Base-by-base conservation (phyloP, 2,329 filamentous ascomycete genomes). In the Purpureocillium takamizusanense region DNA sequence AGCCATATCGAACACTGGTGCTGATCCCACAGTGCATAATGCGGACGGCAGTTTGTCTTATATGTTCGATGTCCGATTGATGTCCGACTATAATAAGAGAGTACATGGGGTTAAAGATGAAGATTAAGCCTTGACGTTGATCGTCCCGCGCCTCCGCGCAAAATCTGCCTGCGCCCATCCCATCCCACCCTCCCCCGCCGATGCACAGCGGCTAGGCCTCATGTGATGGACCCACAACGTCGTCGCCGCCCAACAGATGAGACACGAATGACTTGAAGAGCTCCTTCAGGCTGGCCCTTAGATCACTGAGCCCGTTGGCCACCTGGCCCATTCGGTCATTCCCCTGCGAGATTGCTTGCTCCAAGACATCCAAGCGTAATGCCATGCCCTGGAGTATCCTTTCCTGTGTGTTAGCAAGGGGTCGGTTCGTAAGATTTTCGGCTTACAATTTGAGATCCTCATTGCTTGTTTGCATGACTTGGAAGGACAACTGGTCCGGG, bases 221-320 rank as follows among this genome's bases (percentile, higher is more conserved):
- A 31, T 14, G n/a, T 25, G 32, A 11, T 15, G 15, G 21, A 25
- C 10, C 21, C 21, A 25, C 23, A 15, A 13, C 14, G 15, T 30
- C 29, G n/a, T 33, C 25, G n/a, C 28, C 33, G 17, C 34, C 33
- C 13, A 43, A 30, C 18, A 31, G 14, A 17, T 37, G 30, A 12
- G 29, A 33, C 12, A 43, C 23, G n/a, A 43, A 34, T 14, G 33
- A 31, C 17, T 34, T 27, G 16, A 38, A 9, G 25, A 43, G 37
- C 12, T 33, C 39, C 16, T 41, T 40, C 6, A 43, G 18, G 18
- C 25, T 36, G 17, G 38, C 18, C 28, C 29, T 41, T 9, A 44
- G 37, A 7, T 38, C 18, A 33, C 33, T 39, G 7, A 39, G 16
- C 7, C 33, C 14, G 28, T 34, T 16, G 16, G 37, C 10, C 17